These are phyloP conservation scores for Dalbergia oliveri DNA, from an alignment of 306 rosid genomes.

Conservation along the genomic window DNA sequence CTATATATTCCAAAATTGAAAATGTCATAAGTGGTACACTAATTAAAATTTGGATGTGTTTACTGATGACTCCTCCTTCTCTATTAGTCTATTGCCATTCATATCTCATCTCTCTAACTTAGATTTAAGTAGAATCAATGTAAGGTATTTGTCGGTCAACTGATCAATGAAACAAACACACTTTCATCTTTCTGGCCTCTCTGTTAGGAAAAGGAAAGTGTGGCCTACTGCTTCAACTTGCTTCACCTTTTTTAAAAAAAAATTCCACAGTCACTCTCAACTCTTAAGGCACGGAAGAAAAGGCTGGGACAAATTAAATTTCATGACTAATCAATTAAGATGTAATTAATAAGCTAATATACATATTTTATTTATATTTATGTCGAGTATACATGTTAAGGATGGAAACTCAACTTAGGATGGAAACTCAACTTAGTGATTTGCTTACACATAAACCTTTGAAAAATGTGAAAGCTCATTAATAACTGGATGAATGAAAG, in stretches of 20 bases:
- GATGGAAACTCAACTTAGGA: not conserved
- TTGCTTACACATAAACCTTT: not conserved
- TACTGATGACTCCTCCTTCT: not conserved
- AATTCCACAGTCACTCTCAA: not conserved
- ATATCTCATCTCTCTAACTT: not conserved
- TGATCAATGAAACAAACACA: too few relatives aligned
- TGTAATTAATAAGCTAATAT: not conserved
- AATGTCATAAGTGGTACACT: conserved; percentile 33
- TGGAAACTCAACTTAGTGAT: not conserved
- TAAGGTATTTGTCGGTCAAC: conserved; percentile 27
- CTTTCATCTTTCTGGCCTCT: conserved; percentile 30
- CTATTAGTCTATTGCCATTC: not conserved
- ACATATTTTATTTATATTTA: not conserved
- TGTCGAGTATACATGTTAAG: not conserved
- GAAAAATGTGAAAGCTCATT: not conserved
- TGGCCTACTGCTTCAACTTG: conserved; percentile 4
- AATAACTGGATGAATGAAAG: not conserved
- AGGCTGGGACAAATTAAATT: not conserved
- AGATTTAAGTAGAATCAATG: not conserved
- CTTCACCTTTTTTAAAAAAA: not conserved
- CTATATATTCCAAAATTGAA: not conserved
- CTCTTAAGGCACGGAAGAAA: conserved; percentile 7
- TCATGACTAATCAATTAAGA: not conserved
- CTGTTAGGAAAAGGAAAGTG: conserved; percentile 14
- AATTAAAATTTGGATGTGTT: not conserved